phyloP scores from a whole-genome alignment of 768 basidiomycete species.

The Phanerodontia chrysosporium region DNA sequence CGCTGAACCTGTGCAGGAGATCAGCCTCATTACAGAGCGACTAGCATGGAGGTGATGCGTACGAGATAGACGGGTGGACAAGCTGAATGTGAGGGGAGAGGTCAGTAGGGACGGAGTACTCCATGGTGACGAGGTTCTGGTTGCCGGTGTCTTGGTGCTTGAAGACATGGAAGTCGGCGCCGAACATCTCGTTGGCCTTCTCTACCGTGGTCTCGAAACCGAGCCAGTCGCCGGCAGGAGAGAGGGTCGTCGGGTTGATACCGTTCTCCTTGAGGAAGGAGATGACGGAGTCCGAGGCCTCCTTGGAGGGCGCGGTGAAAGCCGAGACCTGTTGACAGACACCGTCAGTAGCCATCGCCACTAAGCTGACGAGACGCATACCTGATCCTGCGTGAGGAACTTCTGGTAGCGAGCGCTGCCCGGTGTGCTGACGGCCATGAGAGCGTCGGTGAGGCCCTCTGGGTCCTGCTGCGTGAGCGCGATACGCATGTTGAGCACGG shows the following conservation, averaged over 20 bases:
- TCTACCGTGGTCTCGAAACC: slow-evolving; percentile 27
- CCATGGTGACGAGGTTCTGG: slow-evolving; percentile 30
- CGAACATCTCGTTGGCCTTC: slow-evolving; percentile 32
- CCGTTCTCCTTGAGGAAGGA: slow-evolving; percentile 25
- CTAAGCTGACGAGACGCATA: slow-evolving; percentile 13
- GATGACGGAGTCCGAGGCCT: slow-evolving; percentile 23
- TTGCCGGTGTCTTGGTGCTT: slow-evolving; percentile 26
- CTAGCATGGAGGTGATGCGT: slow-evolving; percentile 2
- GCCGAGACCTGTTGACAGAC: slow-evolving; percentile 20
- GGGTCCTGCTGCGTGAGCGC: slow-evolving; percentile 33
- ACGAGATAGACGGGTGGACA: slow-evolving; percentile 29
- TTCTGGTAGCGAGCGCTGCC: slow-evolving; percentile 32
- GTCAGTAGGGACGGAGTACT: slow-evolving; percentile 32
- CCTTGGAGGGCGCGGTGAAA: slow-evolving; percentile 24
- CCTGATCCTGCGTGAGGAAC: slow-evolving; percentile 35
- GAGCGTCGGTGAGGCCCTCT: slow-evolving; percentile 31
- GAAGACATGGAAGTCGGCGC: slow-evolving; percentile 32
- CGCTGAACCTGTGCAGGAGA: slow-evolving; percentile 35
- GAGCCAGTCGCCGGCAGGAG: slow-evolving; percentile 34
- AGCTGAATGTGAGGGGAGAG: slow-evolving; percentile 27
- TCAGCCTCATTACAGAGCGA: slow-evolving; percentile 18
- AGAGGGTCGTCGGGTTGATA: slow-evolving; percentile 19
- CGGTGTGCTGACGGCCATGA: slow-evolving; percentile 36
- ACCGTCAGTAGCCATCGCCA: not conserved
- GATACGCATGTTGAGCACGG: slow-evolving; percentile 32